Evolutionary conservation across 176 grass and related monocot species (phyloP).

Genomic region (Phyllostachys edulis): DNA sequence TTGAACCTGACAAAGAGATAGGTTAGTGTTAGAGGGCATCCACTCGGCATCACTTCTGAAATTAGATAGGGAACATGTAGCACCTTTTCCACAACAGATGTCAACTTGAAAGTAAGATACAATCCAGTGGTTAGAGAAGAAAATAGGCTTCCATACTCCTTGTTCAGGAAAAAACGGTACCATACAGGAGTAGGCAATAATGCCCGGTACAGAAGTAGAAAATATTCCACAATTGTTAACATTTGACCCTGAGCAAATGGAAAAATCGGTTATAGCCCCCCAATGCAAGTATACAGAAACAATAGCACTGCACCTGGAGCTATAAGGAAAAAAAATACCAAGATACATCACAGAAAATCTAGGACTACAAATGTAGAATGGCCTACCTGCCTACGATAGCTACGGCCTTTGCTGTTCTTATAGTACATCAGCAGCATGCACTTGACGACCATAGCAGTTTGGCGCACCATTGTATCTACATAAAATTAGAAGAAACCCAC

Average conservation of each 20-base stretch:
- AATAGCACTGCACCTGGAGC: background rate
- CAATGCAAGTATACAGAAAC: background rate
- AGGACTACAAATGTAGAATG: background rate
- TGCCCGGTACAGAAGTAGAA: slow-evolving; percentile 90
- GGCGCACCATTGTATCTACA: slow-evolving; percentile 92
- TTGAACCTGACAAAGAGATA: slow-evolving; percentile 64
- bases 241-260: slow-evolving; percentile 72
- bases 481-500: background rate
- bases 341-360: slow-evolving; percentile 9
- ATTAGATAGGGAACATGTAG: slow-evolving; percentile 9
- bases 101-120: slow-evolving; percentile 99
- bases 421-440: slow-evolving; percentile 92
- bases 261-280: slow-evolving; percentile 4
- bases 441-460: slow-evolving; percentile 91
- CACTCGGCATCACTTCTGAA: background rate
- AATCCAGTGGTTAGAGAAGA: slow-evolving; percentile 94
- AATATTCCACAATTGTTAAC: slow-evolving; percentile 95
- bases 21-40: slow-evolving; percentile 6
- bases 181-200: slow-evolving; percentile 90
- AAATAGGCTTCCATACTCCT: slow-evolving; percentile 98
- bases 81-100: slow-evolving; percentile 99
- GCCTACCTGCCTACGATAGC: slow-evolving; percentile 87
- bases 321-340: slow-evolving; percentile 15
- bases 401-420: slow-evolving; percentile 79
- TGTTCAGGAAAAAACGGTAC: slow-evolving; percentile 99